Evolutionary conservation across 2,329 filamentous ascomycete genomes (phyloP).

Genomic region (Alternaria sp.): DNA sequence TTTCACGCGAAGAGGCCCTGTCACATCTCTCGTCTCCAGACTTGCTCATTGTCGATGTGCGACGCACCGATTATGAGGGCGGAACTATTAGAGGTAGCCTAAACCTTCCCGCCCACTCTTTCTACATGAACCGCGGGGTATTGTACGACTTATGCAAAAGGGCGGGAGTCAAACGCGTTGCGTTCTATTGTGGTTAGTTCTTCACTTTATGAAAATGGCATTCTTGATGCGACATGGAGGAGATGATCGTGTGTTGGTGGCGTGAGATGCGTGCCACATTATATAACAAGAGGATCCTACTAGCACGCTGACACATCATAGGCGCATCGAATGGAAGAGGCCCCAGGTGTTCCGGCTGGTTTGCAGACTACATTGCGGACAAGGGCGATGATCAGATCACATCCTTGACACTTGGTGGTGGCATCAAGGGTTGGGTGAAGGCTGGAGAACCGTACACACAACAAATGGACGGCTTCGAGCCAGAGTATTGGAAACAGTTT

Average conservation of each 20-base stretch:
- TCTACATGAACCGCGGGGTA: conserved; percentile 54
- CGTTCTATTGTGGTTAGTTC: conserved; percentile 55
- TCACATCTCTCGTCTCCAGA: conserved; percentile 44
- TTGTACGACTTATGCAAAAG: conserved; percentile 54
- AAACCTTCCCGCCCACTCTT: conserved; percentile 57
- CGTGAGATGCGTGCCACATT: conserved; percentile 25
- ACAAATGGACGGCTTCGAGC: conserved; percentile 51
- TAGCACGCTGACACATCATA: conserved; percentile 24
- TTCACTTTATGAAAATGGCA: not conserved
- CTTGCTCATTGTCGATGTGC: conserved; percentile 54
- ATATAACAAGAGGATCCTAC: not conserved
- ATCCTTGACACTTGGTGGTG: conserved; percentile 52
- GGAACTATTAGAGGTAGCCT: conserved; percentile 54
- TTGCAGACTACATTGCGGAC: conserved; percentile 44
- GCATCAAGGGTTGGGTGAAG: conserved; percentile 56
- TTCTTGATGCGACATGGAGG: not conserved
- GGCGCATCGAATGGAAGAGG: conserved; percentile 45
- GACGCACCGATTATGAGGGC: conserved; percentile 57
- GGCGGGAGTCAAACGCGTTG: conserved; percentile 54
- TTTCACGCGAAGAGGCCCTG: conserved; percentile 48
- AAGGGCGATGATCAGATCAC: conserved; percentile 49
- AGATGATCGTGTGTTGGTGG: conserved; percentile 19
- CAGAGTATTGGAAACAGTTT: conserved; percentile 52
- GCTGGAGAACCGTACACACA: conserved; percentile 47
- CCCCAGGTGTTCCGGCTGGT: conserved; percentile 46